Evolutionary conservation across 78 protist species (phyloP), one percentile per base, ranked within the genome.

Genomic region (Monosiga brevicollis): DNA sequence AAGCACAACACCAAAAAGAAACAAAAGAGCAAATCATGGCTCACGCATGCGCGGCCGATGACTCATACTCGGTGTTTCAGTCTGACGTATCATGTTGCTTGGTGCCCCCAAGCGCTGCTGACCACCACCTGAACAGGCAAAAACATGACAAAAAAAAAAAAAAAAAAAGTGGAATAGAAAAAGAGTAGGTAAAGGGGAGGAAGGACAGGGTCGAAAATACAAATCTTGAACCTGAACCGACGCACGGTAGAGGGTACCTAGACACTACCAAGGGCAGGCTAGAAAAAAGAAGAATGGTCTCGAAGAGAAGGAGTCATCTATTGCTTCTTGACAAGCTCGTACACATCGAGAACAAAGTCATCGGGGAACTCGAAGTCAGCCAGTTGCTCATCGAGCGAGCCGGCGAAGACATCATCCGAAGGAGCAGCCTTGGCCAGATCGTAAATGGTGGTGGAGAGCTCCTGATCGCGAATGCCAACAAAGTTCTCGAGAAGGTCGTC

Each of bases 311-410:
- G 62, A 49, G 62, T 49, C 29, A 6, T 49, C 15, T 6, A 6
- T 49, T 49, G 15, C 62, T 49, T 49, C 29, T 49, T 6, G 62
- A 49, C 62, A 6, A 49, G 6, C 62, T 49, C 62, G 62, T 20
- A 49, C 62, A 49, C 35, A 36, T 77, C 81, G 29, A 37, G 11
- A 38, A 41, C 32, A 42, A 77, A 40, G 41, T 77, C 81, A 26
- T 77, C 71, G 15, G 81, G 81, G 81, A 77, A 77, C 38, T 40
- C 81, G 24, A 77, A 77, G 32, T 26, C 71, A 3, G 42, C 81
- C 6, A 77, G 41, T 23, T 77, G 37, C 81, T 37, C 43, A 20
- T 42, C 42, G n/a, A 77, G 42, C n/a, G 6, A 71, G 29, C 38
- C 43, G 37, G 23, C 2, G 71, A 77, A 77, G 40, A 10, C 6